A percentile compares a stretch with the other conserved stretches of the same genome.
phyloP scores from a whole-genome alignment of 768 basidiomycete species.

The Boletus pseudopeckii region DNA sequence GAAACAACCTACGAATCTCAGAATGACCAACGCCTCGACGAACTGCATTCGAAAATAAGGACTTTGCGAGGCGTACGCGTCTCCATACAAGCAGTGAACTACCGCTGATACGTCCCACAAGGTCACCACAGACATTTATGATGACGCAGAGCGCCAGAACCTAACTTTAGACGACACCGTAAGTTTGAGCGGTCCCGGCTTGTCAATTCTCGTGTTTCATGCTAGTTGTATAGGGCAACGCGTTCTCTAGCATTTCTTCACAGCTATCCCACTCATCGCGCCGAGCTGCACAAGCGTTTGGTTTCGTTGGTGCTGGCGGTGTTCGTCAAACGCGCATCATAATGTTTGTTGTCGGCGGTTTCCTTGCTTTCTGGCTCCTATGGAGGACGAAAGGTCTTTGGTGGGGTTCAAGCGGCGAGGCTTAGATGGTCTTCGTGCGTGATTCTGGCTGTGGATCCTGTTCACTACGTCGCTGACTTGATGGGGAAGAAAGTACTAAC shows the following conservation, averaged over 20 bases:
- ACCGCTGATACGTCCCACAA: slow-evolving; percentile 25
- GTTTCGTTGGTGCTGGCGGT: slow-evolving; percentile 55
- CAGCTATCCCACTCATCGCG: slow-evolving; percentile 65
- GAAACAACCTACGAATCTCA: slow-evolving; percentile 81
- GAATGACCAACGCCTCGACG: slow-evolving; percentile 81
- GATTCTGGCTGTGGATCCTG: not conserved
- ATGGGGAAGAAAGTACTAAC: not conserved
- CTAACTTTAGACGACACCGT: slow-evolving; percentile 74
- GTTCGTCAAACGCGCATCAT: slow-evolving; percentile 70
- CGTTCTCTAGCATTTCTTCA: slow-evolving; percentile 62
- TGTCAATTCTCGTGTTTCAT: not conserved
- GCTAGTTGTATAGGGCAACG: slow-evolving; percentile 46
- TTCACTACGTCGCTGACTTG: not conserved
- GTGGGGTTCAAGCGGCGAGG: slow-evolving; percentile 27
- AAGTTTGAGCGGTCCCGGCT: slow-evolving; percentile 22
- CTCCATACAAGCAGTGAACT: not conserved
- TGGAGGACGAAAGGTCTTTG: slow-evolving; percentile 53
- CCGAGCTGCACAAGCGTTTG: slow-evolving; percentile 71
- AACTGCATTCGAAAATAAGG: slow-evolving; percentile 80
- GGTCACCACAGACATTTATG: slow-evolving; percentile 87
- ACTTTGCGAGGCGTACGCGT: slow-evolving; percentile 60
- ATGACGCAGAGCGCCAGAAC: slow-evolving; percentile 83
- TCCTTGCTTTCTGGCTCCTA: slow-evolving; percentile 55
- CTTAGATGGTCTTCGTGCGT: slow-evolving; percentile 18
- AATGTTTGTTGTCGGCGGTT: slow-evolving; percentile 50